Base-by-base conservation (phyloP, 73 alveolate genomes). In the Stentor coeruleus region DNA sequence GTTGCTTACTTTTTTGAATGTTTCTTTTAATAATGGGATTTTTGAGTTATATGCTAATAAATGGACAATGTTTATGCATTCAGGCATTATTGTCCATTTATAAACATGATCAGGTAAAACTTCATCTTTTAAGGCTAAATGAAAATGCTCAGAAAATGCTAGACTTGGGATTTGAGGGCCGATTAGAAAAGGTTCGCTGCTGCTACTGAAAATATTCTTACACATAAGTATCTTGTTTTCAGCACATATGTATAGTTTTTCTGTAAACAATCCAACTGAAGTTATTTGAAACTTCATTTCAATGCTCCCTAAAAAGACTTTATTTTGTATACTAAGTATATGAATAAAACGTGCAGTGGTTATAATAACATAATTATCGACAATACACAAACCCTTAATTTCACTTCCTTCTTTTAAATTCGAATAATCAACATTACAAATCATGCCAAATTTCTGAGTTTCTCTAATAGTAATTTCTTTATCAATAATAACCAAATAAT, bases 1-100 rank as follows among this genome's bases (percentile, higher is more conserved):
- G 1, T 40, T 75, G 72, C 83, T 14, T 15, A 30, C 59, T 35
- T 35, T n/a, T 75, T 75, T 75, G 28, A 75, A 75, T 0, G 83
- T 30, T 2, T 20, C 6, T 26, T 40, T 75, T 39, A 35, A 33
- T 20, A n/a, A n/a, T 14, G 33, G n/a, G 0, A 14, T n/a, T 15
- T 31, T 36, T 20, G 11, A 15, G 15, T 31, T 39, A 38, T 75
- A 75, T 36, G 83, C 83, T 14, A 75, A 75, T 14, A 75, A 2
- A 38, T 75, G 83, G 38, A 75, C 20, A 11, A 49, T 49, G 66
- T 49, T 49, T 49, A 49, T 49, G 66, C 66, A 49, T 49, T 49
- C 28, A 49, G 66, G 66, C 6, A 49, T 6, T 6, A 49, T 6
- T 49, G 66, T 49, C 66, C 66, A 49, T 49, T 6, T 11, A 49